phyloP scores from a whole-genome alignment of 768 basidiomycete species.

The Podaxis carcinomalis region DNA sequence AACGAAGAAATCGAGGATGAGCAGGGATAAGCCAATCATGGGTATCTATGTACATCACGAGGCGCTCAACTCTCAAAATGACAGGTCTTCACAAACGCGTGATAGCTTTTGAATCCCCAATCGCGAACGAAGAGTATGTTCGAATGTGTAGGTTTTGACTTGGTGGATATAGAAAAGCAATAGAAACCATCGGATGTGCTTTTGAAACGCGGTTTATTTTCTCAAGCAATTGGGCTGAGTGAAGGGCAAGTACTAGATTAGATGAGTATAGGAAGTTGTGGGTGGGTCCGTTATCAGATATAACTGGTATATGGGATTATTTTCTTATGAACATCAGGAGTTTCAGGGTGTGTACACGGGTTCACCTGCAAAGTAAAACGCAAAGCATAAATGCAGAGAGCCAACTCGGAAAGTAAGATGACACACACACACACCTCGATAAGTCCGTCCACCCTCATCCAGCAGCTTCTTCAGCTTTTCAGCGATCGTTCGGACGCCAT shows the following conservation, averaged over 20 bases:
- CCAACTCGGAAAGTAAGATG: not conserved
- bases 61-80: no score
- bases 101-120: not conserved
- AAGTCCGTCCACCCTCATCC: constrained; percentile 53
- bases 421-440: constrained; percentile 32
- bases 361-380: constrained; percentile 24
- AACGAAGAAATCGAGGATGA: no score
- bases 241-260: not conserved
- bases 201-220: not conserved
- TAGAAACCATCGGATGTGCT: not conserved
- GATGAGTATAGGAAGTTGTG: not conserved
- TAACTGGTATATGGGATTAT: not conserved
- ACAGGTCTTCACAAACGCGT: not conserved
- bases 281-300: not conserved
- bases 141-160: no score
- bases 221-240: no score
- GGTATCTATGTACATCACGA: no score
- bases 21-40: no score
- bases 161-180: no score
- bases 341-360: constrained; percentile 35
- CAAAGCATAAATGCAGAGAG: not conserved
- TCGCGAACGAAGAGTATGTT: no score
- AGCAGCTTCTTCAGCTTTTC: constrained; percentile 53
- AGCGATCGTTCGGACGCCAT: constrained; percentile 58
- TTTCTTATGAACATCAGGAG: not conserved